Percentiles rank a stretch among this genome's conserved stretches.
These are phyloP conservation scores for Gossypium australe DNA, from an alignment of 345 rosid species.

Conservation along the genomic window DNA sequence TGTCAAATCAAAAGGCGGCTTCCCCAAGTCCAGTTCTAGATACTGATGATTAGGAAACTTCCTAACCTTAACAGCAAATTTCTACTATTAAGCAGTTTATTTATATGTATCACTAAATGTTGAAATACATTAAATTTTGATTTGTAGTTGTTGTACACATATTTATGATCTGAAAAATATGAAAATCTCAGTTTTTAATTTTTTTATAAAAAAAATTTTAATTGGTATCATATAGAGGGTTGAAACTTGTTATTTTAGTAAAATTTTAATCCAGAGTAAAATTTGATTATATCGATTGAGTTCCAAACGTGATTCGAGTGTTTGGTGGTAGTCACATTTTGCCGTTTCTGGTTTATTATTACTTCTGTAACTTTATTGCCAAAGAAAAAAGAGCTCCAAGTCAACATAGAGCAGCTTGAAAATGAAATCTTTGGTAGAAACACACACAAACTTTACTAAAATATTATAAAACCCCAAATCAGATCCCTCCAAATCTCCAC, in stretches of 20 bases:
- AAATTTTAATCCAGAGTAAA: too few relatives aligned
- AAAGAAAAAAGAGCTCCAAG: neutral
- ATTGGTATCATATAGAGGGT: too few relatives aligned
- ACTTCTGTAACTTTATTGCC: neutral
- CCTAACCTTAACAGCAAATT: too few relatives aligned
- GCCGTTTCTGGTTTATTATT: neutral
- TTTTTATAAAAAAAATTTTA: too few relatives aligned
- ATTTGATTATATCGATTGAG: neutral
- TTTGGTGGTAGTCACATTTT: neutral
- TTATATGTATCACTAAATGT: neutral
- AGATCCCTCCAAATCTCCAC: neutral
- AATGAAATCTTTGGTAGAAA: neutral
- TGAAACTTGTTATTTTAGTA: too few relatives aligned
- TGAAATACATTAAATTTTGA: neutral
- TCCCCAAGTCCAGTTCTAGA: too few relatives aligned
- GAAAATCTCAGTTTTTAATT: neutral
- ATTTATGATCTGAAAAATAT: neutral
- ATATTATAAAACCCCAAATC: neutral
- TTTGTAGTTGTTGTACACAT: too few relatives aligned
- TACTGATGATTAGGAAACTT: too few relatives aligned
- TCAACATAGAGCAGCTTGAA: conserved; percentile 10
- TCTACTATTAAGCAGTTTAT: too few relatives aligned
- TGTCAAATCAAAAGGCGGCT: neutral
- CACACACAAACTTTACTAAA: neutral
- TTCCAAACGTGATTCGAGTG: neutral